These are phyloP conservation scores for Kwoniella botswanensis DNA, from an alignment of 768 basidiomycete species.

Conservation along the genomic window DNA sequence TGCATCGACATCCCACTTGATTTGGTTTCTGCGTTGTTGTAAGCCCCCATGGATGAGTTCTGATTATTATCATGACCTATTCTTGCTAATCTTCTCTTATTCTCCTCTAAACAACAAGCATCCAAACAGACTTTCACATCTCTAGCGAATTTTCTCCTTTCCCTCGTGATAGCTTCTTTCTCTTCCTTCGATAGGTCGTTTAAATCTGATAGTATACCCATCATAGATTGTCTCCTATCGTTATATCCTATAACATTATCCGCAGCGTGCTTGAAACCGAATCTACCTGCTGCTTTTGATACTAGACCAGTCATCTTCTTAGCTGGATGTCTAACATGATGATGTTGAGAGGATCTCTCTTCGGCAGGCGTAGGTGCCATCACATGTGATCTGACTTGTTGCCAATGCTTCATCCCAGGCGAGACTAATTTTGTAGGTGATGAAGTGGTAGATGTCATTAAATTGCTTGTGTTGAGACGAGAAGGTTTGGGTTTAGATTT, in stretches of 20 bases:
- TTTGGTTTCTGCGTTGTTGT: constrained; percentile 12
- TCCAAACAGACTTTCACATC: constrained; percentile 48
- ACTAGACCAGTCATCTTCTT: constrained; percentile 42
- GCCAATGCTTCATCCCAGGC: constrained; percentile 50
- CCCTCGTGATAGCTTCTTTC: constrained; percentile 47
- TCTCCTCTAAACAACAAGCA: constrained; percentile 45
- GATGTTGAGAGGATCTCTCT: constrained; percentile 20
- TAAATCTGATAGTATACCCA: constrained; percentile 21
- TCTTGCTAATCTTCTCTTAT: constrained; percentile 30
- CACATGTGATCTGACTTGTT: constrained; percentile 49
- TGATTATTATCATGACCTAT: constrained; percentile 11
- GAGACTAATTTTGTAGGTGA: constrained; percentile 43
- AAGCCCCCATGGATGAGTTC: neutral
- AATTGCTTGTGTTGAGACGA: constrained; percentile 38
- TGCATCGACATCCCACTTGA: constrained; percentile 25
- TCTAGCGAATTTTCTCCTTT: constrained; percentile 46
- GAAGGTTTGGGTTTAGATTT: constrained; percentile 42
- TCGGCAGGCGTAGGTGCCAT: constrained; percentile 37
- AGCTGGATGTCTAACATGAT: constrained; percentile 2
- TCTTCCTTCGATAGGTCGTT: constrained; percentile 38
- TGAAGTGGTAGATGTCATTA: constrained; percentile 20
- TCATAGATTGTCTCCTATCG: constrained; percentile 27
- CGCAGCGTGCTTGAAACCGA: constrained; percentile 47
- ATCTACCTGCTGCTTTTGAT: constrained; percentile 45
- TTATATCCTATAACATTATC: constrained; percentile 44